Evolutionary conservation across 2,329 filamentous ascomycete genomes (phyloP).

Genomic region (Cladophialophora exuberans): DNA sequence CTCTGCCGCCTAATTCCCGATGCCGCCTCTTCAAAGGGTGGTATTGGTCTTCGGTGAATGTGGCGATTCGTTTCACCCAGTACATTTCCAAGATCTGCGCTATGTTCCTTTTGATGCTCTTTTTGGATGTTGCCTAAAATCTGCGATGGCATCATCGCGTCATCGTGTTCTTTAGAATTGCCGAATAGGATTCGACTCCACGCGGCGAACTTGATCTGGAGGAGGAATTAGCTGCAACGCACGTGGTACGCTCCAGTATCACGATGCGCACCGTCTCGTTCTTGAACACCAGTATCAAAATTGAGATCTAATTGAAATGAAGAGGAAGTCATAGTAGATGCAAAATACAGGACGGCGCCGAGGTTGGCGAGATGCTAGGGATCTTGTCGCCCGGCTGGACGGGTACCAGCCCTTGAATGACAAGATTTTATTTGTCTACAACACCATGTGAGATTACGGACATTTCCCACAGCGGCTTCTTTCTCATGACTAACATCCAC

Average conservation of each 20-base stretch:
- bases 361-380: no score
- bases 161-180: neutral
- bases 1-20: conserved; percentile 41
- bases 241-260: no score
- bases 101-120: neutral
- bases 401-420: neutral
- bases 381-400: no score
- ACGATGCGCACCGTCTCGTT: no score
- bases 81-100: conserved; percentile 31
- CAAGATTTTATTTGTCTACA: conserved; percentile 9
- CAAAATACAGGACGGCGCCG: no score
- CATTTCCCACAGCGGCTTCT: neutral
- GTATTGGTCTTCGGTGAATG: conserved; percentile 28
- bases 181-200: no score
- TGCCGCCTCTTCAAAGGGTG: neutral
- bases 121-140: neutral
- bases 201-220: no score
- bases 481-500: neutral
- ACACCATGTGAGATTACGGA: conserved; percentile 8
- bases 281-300: no score
- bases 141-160: neutral
- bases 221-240: no score
- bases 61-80: conserved; percentile 45
- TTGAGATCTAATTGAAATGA: no score
- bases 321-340: no score